Percentiles rank a stretch among this genome's conserved stretches.
Evolutionary conservation across 805 yeast species (phyloP).

Genomic region (Phaffomyces antillensis): DNA sequence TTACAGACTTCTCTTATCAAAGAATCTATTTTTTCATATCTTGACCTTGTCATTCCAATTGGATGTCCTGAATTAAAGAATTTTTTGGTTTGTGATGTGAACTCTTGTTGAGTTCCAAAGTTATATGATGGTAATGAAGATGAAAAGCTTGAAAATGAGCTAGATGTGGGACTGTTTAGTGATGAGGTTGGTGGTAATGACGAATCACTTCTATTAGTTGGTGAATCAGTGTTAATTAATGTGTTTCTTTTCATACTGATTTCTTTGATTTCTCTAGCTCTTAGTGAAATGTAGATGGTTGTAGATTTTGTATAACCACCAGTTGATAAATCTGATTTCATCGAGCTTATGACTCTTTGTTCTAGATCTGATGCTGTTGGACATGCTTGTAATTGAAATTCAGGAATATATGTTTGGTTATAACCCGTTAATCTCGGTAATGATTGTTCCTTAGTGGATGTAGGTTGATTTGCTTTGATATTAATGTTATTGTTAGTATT

Average conservation of each 20-base stretch:
- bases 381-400: conserved; percentile 43
- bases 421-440: conserved; percentile 25
- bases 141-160: background rate
- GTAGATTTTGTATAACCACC: conserved; percentile 14
- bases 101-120: conserved; percentile 1
- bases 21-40: background rate
- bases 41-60: background rate
- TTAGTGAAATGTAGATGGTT: conserved; percentile 28
- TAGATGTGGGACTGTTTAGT: background rate
- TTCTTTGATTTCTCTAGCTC: conserved; percentile 32
- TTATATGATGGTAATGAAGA: no score
- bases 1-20: conserved; percentile 5
- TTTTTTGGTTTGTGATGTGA: background rate
- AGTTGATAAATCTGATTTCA: conserved; percentile 43
- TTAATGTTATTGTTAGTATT: background rate
- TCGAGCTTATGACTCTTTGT: conserved; percentile 37
- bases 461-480: no score
- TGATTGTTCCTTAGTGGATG: background rate
- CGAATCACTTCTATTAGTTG: background rate
- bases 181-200: background rate
- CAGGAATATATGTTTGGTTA: conserved; percentile 19
- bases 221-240: background rate
- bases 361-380: conserved; percentile 45
- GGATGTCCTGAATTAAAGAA: conserved; percentile 5
- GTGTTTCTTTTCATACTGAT: conserved; percentile 19